Conservation (phyloP, 2,329 filamentous ascomycete species). For the Penicillium sp. region DNA sequence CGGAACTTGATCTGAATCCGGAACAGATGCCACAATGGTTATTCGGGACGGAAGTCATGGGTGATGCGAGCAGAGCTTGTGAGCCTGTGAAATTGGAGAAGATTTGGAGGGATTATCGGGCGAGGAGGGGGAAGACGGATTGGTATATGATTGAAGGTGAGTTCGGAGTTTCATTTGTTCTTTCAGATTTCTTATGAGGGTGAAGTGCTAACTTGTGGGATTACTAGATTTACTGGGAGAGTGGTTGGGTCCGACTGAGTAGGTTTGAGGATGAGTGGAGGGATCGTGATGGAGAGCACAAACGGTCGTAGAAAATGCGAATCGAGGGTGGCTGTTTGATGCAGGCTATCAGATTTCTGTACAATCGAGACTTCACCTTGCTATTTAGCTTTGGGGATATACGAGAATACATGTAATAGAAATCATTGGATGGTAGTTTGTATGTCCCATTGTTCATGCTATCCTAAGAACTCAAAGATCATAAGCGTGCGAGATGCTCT, state of each 20-base stretch:
- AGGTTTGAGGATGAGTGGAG: background rate
- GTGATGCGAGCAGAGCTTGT: slow-evolving; percentile 22
- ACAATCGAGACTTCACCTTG: background rate
- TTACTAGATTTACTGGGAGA: background rate
- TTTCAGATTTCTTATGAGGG: no score
- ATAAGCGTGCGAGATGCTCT: background rate
- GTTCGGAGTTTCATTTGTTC: background rate
- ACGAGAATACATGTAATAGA: background rate
- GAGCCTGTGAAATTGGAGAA: slow-evolving; percentile 18
- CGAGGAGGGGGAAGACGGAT: slow-evolving; percentile 8
- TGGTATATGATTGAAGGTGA: slow-evolving; percentile 10
- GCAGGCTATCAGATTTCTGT: background rate
- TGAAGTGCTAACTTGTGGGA: background rate
- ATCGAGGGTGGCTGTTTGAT: background rate
- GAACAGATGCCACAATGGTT: slow-evolving; percentile 4
- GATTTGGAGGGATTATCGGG: slow-evolving; percentile 23
- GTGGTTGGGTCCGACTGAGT: slow-evolving; percentile 3
- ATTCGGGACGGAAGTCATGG: slow-evolving; percentile 10
- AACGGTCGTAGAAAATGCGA: background rate
- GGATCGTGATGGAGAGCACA: background rate
- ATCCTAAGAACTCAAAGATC: slow-evolving; percentile 1
- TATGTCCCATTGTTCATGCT: background rate
- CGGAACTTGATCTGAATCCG: background rate
- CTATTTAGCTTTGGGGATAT: background rate
- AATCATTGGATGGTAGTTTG: background rate